Evolutionary conservation across 179 eudicot species (phyloP), one percentile per base, ranked within the genome.

Genomic region (Camellia oleifera): DNA sequence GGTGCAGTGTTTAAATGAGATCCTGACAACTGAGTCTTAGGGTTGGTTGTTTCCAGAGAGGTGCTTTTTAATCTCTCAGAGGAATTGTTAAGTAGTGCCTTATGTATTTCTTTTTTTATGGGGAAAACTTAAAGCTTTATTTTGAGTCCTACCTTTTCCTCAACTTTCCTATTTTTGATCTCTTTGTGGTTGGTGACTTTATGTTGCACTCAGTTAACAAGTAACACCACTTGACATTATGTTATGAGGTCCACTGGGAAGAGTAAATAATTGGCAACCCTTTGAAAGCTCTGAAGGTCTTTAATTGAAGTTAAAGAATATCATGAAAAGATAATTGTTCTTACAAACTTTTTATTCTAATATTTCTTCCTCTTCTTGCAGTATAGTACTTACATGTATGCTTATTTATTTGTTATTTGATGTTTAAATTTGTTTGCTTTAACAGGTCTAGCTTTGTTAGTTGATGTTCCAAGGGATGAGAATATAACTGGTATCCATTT

Each of bases 381-480:
- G 32, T 26, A 26, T 26, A 26, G 52, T 32, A 18, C 10, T 0
- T 60, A 17, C 40, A 54, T 78, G 56, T 26, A 56, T 26, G 46
- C 42, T 11, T 60, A n/a, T 53, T 52, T 60, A 7, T 17, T 74
- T 58, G 26, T 64, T 9, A 65, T 75, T 32, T 69, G 8, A 56
- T 80, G 23, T 46, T 74, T 75, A 48, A 7, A 2, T 45, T 77
- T 61, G 10, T 72, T 65, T 83, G 23, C 50, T 60, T 70, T 50
- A 13, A 79, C 91, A 92, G 98, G 97, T 76, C 92, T 85, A 17
- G 97, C 97, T 9, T 81, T 95, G 72, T 64, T 95, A 83, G 92
- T 95, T 72, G 98, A 95, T 88, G 97, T 92, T 77, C 97, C 93
- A 64, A 92, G 97, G 82, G 87, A 93, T 81, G 84, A 78, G 75